phyloP scores from a whole-genome alignment of 129 eudicot genomes.

The Solidago caesia region DNA sequence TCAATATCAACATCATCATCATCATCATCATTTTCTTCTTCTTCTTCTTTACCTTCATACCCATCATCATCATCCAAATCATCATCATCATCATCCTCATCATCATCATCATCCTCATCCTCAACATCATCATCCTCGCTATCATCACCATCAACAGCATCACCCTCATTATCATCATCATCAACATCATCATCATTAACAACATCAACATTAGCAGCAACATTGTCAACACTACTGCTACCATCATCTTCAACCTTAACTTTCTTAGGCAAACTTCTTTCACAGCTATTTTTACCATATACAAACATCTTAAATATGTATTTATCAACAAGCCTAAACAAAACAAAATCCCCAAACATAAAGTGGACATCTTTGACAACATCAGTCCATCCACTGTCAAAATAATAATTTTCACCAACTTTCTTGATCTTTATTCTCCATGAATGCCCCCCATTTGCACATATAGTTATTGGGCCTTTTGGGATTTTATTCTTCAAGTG shows the following conservation, averaged over 20 bases:
- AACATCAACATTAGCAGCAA: background rate
- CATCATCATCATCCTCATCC: background rate
- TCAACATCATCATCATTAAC: background rate
- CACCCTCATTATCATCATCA: background rate
- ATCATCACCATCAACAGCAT: background rate
- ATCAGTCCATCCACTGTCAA: conserved; percentile 5
- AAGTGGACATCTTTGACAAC: conserved; percentile 9
- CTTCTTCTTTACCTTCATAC: too few species aligned
- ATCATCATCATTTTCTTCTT: background rate
- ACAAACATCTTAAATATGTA: background rate
- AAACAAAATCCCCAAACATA: conserved; percentile 7
- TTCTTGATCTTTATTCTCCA: background rate
- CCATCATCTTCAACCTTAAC: background rate
- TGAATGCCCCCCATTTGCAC: conserved; percentile 14
- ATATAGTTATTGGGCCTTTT: background rate
- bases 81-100: background rate
- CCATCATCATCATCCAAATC: too few species aligned
- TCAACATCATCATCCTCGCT: background rate
- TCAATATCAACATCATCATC: too few species aligned
- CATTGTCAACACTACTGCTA: background rate
- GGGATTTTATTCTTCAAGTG: background rate
- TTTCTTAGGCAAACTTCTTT: background rate
- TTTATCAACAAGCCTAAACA: conserved; percentile 4
- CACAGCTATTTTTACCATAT: conserved; percentile 5
- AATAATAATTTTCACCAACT: background rate